These are phyloP conservation scores for Oryza nivara DNA, from an alignment of 176 grass and related monocot species.

Conservation along the genomic window DNA sequence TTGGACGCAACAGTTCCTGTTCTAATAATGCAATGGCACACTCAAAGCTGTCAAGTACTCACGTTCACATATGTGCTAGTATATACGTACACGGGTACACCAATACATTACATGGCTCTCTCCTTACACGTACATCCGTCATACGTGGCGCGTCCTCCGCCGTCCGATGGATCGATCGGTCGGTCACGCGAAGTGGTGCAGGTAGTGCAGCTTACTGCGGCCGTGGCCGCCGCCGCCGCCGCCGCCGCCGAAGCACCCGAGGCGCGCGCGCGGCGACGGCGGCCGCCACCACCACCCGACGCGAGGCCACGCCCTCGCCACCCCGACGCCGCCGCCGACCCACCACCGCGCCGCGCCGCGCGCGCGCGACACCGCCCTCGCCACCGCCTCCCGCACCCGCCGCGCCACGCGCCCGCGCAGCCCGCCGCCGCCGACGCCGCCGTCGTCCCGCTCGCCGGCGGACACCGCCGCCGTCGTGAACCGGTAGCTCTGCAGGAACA, in stretches of 20 bases:
- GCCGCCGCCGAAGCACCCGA: background rate
- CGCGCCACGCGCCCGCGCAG: constrained; percentile 16
- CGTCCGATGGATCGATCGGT: background rate
- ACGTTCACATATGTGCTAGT: background rate
- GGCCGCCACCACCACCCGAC: background rate
- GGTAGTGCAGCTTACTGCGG: constrained; percentile 15
- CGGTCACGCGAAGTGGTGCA: constrained; percentile 23
- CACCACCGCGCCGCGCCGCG: no score
- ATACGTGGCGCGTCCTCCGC: background rate
- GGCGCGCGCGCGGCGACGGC: no score
- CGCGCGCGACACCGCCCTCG: background rate
- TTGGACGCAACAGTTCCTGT: no score
- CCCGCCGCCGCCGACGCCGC: background rate
- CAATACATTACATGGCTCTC: background rate
- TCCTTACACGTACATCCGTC: no score
- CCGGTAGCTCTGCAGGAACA: constrained; percentile 66
- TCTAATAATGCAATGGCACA: background rate
- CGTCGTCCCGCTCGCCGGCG: background rate
- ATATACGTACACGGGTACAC: background rate
- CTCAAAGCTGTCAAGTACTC: background rate
- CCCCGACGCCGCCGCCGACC: no score
- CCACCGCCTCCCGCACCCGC: constrained; percentile 11
- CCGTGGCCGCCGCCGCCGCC: constrained; percentile 2
- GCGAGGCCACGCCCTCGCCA: background rate
- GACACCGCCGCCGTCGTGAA: constrained; percentile 21